Evolutionary conservation across 140 eudicot genomes (phyloP).

Genomic region (Oenanthe javanica): DNA sequence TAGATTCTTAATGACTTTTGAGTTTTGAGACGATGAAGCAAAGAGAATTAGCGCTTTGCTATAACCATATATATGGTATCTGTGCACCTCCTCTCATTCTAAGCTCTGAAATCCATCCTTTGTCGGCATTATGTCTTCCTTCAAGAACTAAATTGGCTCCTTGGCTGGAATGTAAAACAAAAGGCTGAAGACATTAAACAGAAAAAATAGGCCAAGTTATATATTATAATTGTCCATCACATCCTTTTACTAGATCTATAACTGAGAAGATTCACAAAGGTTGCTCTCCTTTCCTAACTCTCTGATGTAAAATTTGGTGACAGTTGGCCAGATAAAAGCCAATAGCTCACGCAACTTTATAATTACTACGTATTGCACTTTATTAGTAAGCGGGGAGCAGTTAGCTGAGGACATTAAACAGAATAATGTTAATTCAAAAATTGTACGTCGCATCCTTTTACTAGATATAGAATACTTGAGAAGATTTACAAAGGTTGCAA

Average conservation of each 20-base stretch:
- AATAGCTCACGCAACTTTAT: not conserved
- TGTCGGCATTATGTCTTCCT: slow-evolving; percentile 92
- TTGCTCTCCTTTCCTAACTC: not conserved
- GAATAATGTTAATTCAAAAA: not conserved
- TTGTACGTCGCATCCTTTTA: not conserved
- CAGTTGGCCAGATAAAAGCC: not conserved
- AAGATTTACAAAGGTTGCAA: not conserved
- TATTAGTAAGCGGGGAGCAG: not conserved
- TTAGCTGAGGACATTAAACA: not conserved
- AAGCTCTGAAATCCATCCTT: slow-evolving; percentile 80
- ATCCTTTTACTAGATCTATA: not conserved
- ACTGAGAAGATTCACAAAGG: not conserved
- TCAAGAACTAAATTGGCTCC: slow-evolving; percentile 59
- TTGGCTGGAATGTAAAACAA: slow-evolving; percentile 41
- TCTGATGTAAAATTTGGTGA: not conserved
- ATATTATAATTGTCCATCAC: not conserved
- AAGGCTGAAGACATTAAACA: slow-evolving; percentile 10
- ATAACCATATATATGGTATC: slow-evolving; percentile 32
- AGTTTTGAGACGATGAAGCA: not conserved
- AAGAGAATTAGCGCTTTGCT: not conserved
- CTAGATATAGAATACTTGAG: not conserved
- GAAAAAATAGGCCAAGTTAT: not conserved
- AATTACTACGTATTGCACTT: not conserved
- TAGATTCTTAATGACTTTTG: not conserved
- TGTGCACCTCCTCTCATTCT: slow-evolving; percentile 56